Evolutionary conservation across 371 early-diverging fungal genomes (phyloP).

Genomic region (Mucor irregularis): DNA sequence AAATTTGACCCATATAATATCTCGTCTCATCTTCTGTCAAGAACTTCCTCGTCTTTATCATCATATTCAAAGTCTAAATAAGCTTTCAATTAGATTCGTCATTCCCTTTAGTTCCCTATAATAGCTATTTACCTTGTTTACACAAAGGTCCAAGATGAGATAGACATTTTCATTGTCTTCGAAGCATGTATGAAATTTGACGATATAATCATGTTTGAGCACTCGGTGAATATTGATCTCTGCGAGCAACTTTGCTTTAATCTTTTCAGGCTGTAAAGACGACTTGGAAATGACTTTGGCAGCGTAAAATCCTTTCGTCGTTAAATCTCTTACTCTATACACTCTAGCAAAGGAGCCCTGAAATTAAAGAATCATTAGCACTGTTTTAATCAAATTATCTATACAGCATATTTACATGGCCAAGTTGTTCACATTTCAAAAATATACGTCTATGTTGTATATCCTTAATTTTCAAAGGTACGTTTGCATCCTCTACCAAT

Average conservation of each 20-base stretch:
- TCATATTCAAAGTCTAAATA: constrained; percentile 72
- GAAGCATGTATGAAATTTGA: constrained; percentile 83
- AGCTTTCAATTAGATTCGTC: not conserved
- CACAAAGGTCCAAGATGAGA: constrained; percentile 95
- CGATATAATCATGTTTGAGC: constrained; percentile 84
- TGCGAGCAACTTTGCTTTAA: constrained; percentile 69
- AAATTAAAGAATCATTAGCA: not conserved
- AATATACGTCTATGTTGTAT: not conserved
- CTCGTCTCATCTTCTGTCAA: constrained; percentile 91
- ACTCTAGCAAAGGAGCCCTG: constrained; percentile 94
- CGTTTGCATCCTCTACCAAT: constrained; percentile 13
- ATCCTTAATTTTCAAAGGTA: constrained; percentile 16
- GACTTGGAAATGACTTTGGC: constrained; percentile 80
- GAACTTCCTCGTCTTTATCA: constrained; percentile 73
- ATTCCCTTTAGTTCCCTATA: not conserved
- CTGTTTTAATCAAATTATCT: not conserved
- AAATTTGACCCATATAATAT: constrained; percentile 84
- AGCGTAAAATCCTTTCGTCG: constrained; percentile 58
- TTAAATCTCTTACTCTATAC: constrained; percentile 60
- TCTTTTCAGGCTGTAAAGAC: constrained; percentile 48
- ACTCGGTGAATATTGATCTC: constrained; percentile 90
- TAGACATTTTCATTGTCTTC: constrained; percentile 91
- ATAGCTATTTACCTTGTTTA: constrained; percentile 67
- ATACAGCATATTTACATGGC: constrained; percentile 3
- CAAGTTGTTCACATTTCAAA: constrained; percentile 11